Evolutionary conservation across 345 rosid species (phyloP).

Genomic region (Ceriops tagal): DNA sequence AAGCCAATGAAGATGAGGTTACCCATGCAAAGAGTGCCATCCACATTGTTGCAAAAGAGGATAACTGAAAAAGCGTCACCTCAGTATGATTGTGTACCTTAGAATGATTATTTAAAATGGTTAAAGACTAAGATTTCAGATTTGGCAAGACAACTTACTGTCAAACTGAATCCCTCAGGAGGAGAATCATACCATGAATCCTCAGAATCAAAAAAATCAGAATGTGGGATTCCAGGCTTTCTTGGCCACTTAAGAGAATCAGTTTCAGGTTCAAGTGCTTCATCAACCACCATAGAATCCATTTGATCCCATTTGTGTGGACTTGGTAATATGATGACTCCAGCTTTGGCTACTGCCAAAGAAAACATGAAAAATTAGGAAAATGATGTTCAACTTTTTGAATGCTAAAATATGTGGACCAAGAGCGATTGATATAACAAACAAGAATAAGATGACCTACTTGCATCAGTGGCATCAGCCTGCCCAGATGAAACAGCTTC

Average conservation of each 20-base stretch:
- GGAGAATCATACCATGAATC: slow-evolving; percentile 84
- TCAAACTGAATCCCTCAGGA: slow-evolving; percentile 74
- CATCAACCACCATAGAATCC: slow-evolving; percentile 22
- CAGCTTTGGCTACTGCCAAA: slow-evolving; percentile 59
- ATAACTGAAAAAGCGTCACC: slow-evolving; percentile 43
- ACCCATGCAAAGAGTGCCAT: slow-evolving; percentile 81
- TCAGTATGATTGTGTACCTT: not conserved
- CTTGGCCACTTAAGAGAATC: slow-evolving; percentile 56
- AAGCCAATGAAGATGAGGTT: slow-evolving; percentile 85
- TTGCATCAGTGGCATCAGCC: slow-evolving; percentile 47
- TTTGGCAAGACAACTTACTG: slow-evolving; percentile 42
- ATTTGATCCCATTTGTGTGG: slow-evolving; percentile 38
- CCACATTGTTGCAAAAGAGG: slow-evolving; percentile 89
- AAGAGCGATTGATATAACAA: slow-evolving; percentile 4
- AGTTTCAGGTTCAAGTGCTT: slow-evolving; percentile 38
- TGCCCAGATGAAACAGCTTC: slow-evolving; percentile 65
- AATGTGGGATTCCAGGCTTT: slow-evolving; percentile 51
- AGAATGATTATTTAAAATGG: not conserved
- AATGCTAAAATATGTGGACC: slow-evolving; percentile 12
- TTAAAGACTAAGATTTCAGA: not conserved
- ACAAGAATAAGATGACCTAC: slow-evolving; percentile 33
- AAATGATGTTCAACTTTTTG: not conserved
- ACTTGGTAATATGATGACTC: slow-evolving; percentile 58
- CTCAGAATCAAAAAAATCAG: slow-evolving; percentile 63
- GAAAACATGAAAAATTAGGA: slow-evolving; percentile 11